A percentile compares a stretch with the other conserved stretches of the same genome.
phyloP scores from a whole-genome alignment of 768 basidiomycete species.

The Kwoniella mangroviensis region DNA sequence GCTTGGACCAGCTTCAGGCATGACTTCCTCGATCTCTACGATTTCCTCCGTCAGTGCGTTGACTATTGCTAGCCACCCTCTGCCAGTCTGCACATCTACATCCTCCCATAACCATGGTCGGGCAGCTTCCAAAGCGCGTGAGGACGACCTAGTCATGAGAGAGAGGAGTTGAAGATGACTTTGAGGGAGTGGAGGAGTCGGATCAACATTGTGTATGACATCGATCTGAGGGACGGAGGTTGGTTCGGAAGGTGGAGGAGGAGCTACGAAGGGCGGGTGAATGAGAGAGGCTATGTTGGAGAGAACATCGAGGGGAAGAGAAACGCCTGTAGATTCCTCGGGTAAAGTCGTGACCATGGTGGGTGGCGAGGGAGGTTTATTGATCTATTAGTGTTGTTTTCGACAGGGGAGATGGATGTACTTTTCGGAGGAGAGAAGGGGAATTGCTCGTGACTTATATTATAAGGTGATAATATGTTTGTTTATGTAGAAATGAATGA shows the following conservation, averaged over 20 bases:
- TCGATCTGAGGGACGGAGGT: conserved; percentile 15
- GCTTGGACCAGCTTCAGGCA: conserved; percentile 19
- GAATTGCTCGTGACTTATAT: not conserved
- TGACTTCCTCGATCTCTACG: conserved; percentile 27
- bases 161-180: conserved; percentile 29
- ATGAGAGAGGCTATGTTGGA: conserved; percentile 44
- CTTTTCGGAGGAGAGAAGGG: not conserved
- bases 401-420: not conserved
- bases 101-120: conserved; percentile 56
- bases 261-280: conserved; percentile 43
- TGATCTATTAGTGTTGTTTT: not conserved
- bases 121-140: conserved; percentile 40
- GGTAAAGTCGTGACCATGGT: conserved; percentile 7
- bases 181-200: conserved; percentile 27
- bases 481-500: not conserved
- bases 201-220: conserved; percentile 37
- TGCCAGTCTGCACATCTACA: conserved; percentile 49
- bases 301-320: conserved; percentile 48
- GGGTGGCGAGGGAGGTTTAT: conserved; percentile 1
- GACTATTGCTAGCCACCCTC: conserved; percentile 57
- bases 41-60: conserved; percentile 55
- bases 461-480: not conserved
- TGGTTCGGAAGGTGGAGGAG: conserved; percentile 7
- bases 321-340: conserved; percentile 1
- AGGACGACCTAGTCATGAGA: conserved; percentile 26